Conservation (phyloP, 1,284 basidiomycete species). For the Marasmius tenuissimus region DNA sequence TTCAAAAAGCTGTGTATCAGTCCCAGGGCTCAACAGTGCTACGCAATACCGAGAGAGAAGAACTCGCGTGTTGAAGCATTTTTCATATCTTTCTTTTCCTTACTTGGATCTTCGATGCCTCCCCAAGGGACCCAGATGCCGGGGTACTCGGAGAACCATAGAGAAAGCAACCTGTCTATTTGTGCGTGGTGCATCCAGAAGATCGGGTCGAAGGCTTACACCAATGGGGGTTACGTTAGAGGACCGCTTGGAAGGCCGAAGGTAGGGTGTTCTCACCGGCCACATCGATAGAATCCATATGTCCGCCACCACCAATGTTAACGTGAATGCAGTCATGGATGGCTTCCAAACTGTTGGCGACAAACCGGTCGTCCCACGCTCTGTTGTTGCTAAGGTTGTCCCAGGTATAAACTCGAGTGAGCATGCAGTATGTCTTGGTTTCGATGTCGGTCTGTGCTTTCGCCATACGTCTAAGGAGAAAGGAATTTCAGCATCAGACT, state of each 20-base stretch:
- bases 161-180: constrained; percentile 44
- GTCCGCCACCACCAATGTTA: constrained; percentile 40
- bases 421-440: constrained; percentile 36
- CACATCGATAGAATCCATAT: constrained; percentile 40
- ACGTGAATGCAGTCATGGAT: constrained; percentile 50
- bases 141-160: constrained; percentile 43
- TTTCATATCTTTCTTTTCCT: constrained; percentile 28
- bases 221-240: neutral
- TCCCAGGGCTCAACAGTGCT: neutral
- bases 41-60: neutral
- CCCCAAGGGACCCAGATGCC: constrained; percentile 36
- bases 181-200: constrained; percentile 50
- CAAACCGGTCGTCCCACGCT: constrained; percentile 27
- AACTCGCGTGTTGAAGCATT: constrained; percentile 35
- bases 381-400: constrained; percentile 46
- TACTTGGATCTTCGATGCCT: constrained; percentile 33
- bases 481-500: constrained; percentile 8
- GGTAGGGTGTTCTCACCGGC: constrained; percentile 28
- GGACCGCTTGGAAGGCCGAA: neutral
- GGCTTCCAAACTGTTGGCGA: constrained; percentile 49
- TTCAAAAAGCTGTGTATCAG: neutral
- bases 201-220: constrained; percentile 45
- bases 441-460: constrained; percentile 27
- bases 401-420: constrained; percentile 41
- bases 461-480: constrained; percentile 6